Evolutionary conservation across 805 yeast species (phyloP), one percentile per base, ranked within the genome.

Genomic region (Ogataea methylovora): DNA sequence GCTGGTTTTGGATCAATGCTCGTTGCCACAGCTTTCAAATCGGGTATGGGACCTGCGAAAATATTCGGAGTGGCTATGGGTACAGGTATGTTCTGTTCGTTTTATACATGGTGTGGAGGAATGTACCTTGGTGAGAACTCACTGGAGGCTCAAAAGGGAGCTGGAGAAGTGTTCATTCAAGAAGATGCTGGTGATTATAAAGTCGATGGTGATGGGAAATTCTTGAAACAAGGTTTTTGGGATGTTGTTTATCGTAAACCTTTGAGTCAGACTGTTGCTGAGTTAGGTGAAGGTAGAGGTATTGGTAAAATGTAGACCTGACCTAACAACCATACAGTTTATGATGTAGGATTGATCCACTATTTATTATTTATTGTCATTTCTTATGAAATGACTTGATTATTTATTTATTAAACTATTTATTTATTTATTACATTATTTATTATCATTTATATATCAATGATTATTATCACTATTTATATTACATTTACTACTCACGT

Each of bases 211-310:
- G 36, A 32, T 10, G 31, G 23, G 1, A 45, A 51, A 17, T 58
- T 59, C 29, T 57, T 59, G 40, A 63, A 54, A 37, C 79, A 73
- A 51, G 78, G 78, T 25, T 82, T 83, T 61, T 85, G 87, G 87
- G 90, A 84, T 43, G 78, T 79, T 24, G 74, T 76, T 54, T 73
- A 77, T 63, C 79, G 95, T 67, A 73, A 84, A 51, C 94, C 94
- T 13, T 61, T 84, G 44, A 76, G 86, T 15, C 87, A 83, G 60
- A 83, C 94, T 8, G 72, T 81, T 19, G 80, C 74, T 41, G 79
- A 77, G 49, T 66, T 84, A 45, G 95, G 95, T 43, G 76, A 61
- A 44, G 79, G 79, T 35, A 64, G 79, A 54, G 79, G 79, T 45
- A 68, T 73, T 39, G 65, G 69, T 45, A 59, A 54, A 36, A 44